A percentile compares a stretch with the other conserved stretches of the same genome.
Evolutionary conservation across 805 yeast species (phyloP).

Genomic region (Candida ulmi): DNA sequence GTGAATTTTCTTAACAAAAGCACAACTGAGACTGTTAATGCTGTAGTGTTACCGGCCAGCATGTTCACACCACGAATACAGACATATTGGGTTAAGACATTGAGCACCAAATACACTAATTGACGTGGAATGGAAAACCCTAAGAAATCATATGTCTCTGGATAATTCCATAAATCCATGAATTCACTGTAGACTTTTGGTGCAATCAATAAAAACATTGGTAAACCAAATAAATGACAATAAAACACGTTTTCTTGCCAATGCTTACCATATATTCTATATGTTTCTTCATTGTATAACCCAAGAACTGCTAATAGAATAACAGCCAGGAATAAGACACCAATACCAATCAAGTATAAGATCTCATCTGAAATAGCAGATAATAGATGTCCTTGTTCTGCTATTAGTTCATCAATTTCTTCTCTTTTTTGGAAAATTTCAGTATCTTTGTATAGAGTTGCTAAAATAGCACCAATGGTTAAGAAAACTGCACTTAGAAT

Average conservation of each 20-base stretch:
- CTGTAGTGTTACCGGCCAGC: constrained; percentile 51
- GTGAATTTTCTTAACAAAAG: constrained; percentile 56
- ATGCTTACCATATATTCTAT: constrained; percentile 42
- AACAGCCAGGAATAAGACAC: constrained; percentile 41
- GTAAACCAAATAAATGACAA: constrained; percentile 50
- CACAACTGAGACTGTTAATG: constrained; percentile 58
- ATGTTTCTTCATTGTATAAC: constrained; percentile 48
- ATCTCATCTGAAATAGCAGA: constrained; percentile 10
- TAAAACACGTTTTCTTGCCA: constrained; percentile 68
- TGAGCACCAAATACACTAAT: constrained; percentile 30
- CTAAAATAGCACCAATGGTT: constrained; percentile 48
- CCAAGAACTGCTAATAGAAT: constrained; percentile 52
- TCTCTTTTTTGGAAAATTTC: constrained; percentile 20
- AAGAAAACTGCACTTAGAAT: constrained; percentile 43
- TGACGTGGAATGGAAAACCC: constrained; percentile 21
- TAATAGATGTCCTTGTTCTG: not conserved
- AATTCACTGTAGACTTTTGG: constrained; percentile 29
- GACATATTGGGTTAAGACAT: constrained; percentile 48
- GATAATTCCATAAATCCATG: constrained; percentile 15
- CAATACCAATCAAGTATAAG: constrained; percentile 23
- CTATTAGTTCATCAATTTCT: constrained; percentile 4
- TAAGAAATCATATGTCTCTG: constrained; percentile 14
- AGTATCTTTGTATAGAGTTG: constrained; percentile 28
- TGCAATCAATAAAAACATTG: constrained; percentile 39
- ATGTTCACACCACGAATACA: constrained; percentile 68